Evolutionary conservation across 306 rosid species (phyloP).

Genomic region (Ammopiptanthus mongolicus): DNA sequence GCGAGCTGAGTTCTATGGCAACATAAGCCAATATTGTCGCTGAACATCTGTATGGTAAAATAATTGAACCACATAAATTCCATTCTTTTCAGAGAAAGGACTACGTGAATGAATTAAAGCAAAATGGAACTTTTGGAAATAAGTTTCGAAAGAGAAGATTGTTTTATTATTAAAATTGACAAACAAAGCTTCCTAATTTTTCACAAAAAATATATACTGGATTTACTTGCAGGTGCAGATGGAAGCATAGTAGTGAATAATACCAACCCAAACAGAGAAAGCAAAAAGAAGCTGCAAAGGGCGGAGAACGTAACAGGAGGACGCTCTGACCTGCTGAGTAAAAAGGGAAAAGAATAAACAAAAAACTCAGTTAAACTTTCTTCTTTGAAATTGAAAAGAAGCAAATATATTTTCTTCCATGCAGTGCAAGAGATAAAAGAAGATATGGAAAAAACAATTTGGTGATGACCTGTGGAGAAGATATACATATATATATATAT

Average conservation of each 20-base stretch:
- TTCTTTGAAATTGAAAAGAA: background rate
- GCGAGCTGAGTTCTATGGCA: constrained; percentile 50
- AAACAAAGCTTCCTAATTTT: background rate
- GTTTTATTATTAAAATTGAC: background rate
- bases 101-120: background rate
- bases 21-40: constrained; percentile 25
- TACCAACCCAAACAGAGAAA: constrained; percentile 29
- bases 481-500: no score
- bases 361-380: background rate
- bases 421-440: background rate
- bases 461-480: no score
- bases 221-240: background rate
- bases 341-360: background rate
- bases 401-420: background rate
- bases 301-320: constrained; percentile 30
- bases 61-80: background rate
- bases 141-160: background rate
- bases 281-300: constrained; percentile 30
- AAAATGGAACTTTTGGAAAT: background rate
- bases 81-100: background rate
- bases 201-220: background rate
- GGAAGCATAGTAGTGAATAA: background rate
- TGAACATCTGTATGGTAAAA: constrained; percentile 18
- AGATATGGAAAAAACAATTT: background rate
- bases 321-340: constrained; percentile 19